Evolutionary conservation across 164 flowering plant species (phyloP), one percentile per base, ranked within the genome.

Genomic region (Macadamia integrifolia): DNA sequence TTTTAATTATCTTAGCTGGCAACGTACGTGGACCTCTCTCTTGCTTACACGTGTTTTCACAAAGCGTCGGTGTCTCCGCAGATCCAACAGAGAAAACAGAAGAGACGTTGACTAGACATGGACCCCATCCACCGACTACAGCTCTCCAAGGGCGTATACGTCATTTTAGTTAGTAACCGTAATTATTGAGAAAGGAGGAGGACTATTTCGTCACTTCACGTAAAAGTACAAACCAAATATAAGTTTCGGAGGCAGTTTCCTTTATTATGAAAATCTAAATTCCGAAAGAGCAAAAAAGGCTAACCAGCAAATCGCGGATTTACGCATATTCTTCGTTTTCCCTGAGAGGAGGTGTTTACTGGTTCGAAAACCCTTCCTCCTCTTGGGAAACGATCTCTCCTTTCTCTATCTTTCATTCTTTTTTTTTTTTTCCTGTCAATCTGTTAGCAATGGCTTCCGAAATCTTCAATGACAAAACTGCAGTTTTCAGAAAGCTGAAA

Each of bases 401-500:
- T 52, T 23, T 23, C 23, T 46, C 50, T 46, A 8, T 35, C 40
- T 5, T 35, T 35, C 40, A 35, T 5, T 49, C 71, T 48, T 40
- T 66, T 64, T 46, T 63, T 42, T 49, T 65, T n/a, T 52, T 23
- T 23, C 23, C 23, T 23, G 23, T 23, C 23, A 23, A 23, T 65
- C 60, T 29, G 29, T 58, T 60, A 7, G 43, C 60, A 69, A 86
- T 85, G 92, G 89, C 92, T 62, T 74, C 86, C 68, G 97, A 89
- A 0, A 67, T 31, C 46, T 80, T 60, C 74, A 68, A 79, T 43
- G 98, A 91, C 81, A 90, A 82, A 68, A 88, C 73, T 75, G 77
- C 75, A 50, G 75, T 93, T 48, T 90, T 93, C 81, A 80, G 86
- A 57, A 93, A 89, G 74, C 88, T 93, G 69, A 93, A 82, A 78